Evolutionary conservation across 805 yeast genomes (phyloP).

Genomic region (Suhomyces faveliae): DNA sequence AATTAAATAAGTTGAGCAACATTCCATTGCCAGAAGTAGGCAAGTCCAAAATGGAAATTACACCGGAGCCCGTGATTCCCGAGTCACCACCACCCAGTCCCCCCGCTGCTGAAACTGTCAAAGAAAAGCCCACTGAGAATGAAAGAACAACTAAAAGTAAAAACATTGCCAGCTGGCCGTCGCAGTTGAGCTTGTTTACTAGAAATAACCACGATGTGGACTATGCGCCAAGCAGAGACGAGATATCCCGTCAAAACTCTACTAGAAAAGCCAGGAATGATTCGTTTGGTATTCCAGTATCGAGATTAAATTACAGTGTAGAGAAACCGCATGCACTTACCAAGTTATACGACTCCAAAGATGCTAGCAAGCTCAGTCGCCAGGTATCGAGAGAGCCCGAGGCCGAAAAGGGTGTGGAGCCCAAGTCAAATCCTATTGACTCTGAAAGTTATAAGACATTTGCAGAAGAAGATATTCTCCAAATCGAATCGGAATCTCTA

Average conservation of each 20-base stretch:
- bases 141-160: conserved; percentile 1
- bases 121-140: background rate
- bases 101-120: background rate
- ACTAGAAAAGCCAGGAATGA: conserved; percentile 30
- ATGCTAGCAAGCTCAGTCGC: background rate
- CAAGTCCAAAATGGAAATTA: background rate
- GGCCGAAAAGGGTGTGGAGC: background rate
- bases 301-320: conserved; percentile 7
- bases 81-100: background rate
- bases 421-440: background rate
- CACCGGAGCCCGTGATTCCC: background rate
- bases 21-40: conserved; percentile 10
- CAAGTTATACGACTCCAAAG: conserved; percentile 7
- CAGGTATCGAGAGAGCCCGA: background rate
- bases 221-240: conserved; percentile 26
- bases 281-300: conserved; percentile 29
- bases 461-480: conserved; percentile 44
- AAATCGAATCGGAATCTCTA: conserved; percentile 46
- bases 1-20: conserved; percentile 24
- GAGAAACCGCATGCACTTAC: conserved; percentile 11
- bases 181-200: conserved; percentile 52
- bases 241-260: conserved; percentile 34
- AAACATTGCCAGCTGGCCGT: conserved; percentile 40
- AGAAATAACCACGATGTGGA: conserved; percentile 34
- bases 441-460: conserved; percentile 11